Conservation (phyloP, 2,329 filamentous ascomycete genomes). For the Domatiomyces globalis region DNA sequence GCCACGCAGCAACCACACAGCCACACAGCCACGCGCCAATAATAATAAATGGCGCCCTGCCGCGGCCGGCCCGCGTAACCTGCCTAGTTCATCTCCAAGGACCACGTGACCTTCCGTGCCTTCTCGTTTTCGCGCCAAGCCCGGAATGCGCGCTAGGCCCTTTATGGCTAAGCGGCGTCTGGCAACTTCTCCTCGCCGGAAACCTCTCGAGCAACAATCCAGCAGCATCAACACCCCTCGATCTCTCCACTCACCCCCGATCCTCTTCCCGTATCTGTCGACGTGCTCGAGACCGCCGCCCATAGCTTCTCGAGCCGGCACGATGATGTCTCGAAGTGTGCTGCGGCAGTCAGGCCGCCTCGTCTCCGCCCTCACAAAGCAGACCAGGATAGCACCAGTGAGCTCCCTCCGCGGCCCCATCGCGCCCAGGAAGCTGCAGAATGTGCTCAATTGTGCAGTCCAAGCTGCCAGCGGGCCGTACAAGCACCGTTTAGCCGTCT, state of each 20-base stretch:
- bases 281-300: background rate
- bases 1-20: background rate
- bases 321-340: conserved; percentile 93
- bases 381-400: conserved; percentile 86
- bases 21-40: background rate
- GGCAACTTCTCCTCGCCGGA: background rate
- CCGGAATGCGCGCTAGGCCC: background rate
- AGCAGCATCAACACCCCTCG: conserved; percentile 5
- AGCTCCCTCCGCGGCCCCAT: conserved; percentile 42
- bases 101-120: too few species aligned
- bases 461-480: conserved; percentile 1
- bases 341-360: conserved; percentile 92
- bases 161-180: background rate
- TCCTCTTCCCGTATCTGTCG: conserved; percentile 18
- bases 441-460: conserved; percentile 28
- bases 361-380: conserved; percentile 83
- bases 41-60: too few species aligned
- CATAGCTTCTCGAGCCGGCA: conserved; percentile 29
- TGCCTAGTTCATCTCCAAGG: background rate
- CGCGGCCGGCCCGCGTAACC: background rate
- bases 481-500: background rate
- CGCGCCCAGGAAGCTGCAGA: conserved; percentile 29
- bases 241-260: conserved; percentile 29
- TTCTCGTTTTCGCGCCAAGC: background rate
- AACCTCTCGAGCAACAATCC: background rate